Conservation (phyloP, 441 rosid species). For the Populus tomentosa region DNA sequence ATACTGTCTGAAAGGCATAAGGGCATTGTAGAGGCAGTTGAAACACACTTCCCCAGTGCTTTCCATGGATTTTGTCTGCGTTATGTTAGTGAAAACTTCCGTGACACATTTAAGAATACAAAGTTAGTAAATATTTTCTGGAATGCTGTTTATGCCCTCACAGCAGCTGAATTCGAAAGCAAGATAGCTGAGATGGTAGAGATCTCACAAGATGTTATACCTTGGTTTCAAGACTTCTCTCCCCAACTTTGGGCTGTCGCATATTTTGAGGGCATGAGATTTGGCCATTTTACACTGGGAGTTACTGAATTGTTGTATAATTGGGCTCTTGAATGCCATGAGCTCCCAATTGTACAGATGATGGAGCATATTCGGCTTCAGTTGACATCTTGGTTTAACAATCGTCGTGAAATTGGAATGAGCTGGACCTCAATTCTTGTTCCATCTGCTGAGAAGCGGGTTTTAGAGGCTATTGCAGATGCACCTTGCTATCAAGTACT, state of each 20-base stretch:
- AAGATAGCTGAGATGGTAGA: constrained; percentile 80
- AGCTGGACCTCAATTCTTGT: constrained; percentile 82
- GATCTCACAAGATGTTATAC: constrained; percentile 64
- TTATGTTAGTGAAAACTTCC: constrained; percentile 77
- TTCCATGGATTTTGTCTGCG: constrained; percentile 91
- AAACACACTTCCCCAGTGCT: constrained; percentile 88
- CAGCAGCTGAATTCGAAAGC: constrained; percentile 66
- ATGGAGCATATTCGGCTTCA: constrained; percentile 80
- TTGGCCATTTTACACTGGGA: constrained; percentile 82
- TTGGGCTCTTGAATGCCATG: constrained; percentile 97
- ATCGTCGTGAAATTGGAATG: constrained; percentile 67
- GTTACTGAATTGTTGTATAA: constrained; percentile 74
- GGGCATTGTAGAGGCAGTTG: constrained; percentile 82
- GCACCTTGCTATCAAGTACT: constrained; percentile 91
- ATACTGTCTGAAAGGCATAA: constrained; percentile 84
- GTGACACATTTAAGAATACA: constrained; percentile 85
- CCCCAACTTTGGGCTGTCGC: constrained; percentile 88
- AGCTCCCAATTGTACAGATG: constrained; percentile 90
- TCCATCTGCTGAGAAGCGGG: constrained; percentile 83
- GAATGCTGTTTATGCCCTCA: constrained; percentile 91
- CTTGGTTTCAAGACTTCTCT: constrained; percentile 73
- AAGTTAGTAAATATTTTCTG: constrained; percentile 90
- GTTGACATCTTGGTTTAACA: constrained; percentile 53
- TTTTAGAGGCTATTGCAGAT: constrained; percentile 74
- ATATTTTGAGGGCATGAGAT: constrained; percentile 75